A percentile compares a stretch with the other conserved stretches of the same genome.
phyloP scores from a whole-genome alignment of 441 rosid genomes.

The Gossypium schwendimanii region DNA sequence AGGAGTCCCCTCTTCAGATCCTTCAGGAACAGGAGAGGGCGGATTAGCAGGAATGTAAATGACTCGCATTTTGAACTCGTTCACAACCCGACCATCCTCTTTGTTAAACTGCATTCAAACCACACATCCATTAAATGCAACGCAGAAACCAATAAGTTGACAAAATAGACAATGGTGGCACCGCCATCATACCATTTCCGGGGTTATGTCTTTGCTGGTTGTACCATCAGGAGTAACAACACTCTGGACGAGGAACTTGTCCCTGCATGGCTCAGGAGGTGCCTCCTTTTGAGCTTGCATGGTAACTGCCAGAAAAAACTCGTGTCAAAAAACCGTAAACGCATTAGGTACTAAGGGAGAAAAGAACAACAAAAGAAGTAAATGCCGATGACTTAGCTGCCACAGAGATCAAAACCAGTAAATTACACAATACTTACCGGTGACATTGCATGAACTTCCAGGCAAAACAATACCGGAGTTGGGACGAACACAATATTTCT shows the following conservation, averaged over 20 bases:
- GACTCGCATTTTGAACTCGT: conserved; percentile 75
- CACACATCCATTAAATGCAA: not conserved
- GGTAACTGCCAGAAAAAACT: conserved; percentile 41
- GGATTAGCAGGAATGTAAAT: conserved; percentile 72
- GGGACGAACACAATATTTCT: conserved; percentile 78
- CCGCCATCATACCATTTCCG: conserved; percentile 54
- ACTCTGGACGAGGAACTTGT: conserved; percentile 82
- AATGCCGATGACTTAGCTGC: not conserved
- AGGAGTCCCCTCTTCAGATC: conserved; percentile 74
- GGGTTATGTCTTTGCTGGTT: conserved; percentile 41
- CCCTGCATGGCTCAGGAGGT: conserved; percentile 86
- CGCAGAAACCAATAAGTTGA: not conserved
- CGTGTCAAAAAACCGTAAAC: conserved; percentile 14
- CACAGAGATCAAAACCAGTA: not conserved
- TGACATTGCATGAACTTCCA: conserved; percentile 52
- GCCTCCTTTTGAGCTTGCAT: conserved; percentile 90
- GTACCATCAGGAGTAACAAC: conserved; percentile 52
- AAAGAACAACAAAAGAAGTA: not conserved
- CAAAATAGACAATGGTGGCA: not conserved
- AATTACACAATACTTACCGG: conserved; percentile 33
- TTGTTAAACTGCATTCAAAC: conserved; percentile 47
- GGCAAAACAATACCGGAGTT: conserved; percentile 71
- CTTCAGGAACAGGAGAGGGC: conserved; percentile 76
- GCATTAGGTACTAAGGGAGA: not conserved
- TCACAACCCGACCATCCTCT: conserved; percentile 48